Percentiles rank a stretch among this genome's conserved stretches.
Evolutionary conservation across 2,329 filamentous ascomycete genomes (phyloP).

Genomic region (Calonectria leucothoes): DNA sequence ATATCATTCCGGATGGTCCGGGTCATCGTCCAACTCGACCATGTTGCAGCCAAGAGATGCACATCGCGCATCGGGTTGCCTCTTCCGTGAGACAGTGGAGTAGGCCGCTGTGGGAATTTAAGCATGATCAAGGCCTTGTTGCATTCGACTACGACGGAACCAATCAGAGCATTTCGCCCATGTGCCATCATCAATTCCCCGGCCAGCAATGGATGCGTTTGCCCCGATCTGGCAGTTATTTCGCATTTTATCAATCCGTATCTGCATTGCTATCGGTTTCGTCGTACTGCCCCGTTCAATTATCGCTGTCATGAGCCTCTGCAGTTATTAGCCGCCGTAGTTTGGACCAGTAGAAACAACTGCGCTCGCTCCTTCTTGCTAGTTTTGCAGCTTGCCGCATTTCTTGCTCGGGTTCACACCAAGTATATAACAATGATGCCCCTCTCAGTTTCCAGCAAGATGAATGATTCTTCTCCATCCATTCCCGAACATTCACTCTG

Average conservation of each 20-base stretch:
- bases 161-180: not conserved
- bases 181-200: not conserved
- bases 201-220: not conserved
- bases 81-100: not conserved
- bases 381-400: not conserved
- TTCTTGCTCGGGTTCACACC: not conserved
- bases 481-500: not conserved
- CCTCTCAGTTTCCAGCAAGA: no score
- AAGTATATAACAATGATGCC: not conserved
- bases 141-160: not conserved
- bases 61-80: not conserved
- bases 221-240: not conserved
- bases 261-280: not conserved
- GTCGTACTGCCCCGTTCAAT: no score
- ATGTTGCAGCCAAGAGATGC: not conserved
- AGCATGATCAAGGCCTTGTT: not conserved
- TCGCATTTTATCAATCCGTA: not conserved
- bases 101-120: not conserved
- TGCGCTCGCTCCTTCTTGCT: not conserved
- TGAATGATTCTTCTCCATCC: no score
- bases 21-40: not conserved
- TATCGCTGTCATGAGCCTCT: not conserved
- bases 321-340: not conserved
- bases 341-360: not conserved
- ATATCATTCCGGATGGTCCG: not conserved